Conservation (phyloP, 2,329 filamentous ascomycete genomes). For the Aspergillus awamori region DNA sequence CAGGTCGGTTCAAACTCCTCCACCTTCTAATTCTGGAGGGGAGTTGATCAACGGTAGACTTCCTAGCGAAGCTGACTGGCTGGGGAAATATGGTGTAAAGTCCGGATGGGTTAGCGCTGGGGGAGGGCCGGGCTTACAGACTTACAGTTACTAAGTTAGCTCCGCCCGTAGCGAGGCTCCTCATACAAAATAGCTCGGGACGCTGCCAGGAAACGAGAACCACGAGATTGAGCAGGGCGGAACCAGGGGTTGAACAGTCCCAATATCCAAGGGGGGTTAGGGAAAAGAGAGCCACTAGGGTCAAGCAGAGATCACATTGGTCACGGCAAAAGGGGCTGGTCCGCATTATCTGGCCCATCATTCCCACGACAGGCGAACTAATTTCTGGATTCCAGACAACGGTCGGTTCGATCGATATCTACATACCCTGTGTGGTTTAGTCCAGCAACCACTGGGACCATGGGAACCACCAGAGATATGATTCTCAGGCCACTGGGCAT, state of each 20-base stretch:
- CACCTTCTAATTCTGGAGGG: not conserved
- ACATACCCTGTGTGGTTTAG: not conserved
- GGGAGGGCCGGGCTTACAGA: not conserved
- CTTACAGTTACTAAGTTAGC: not conserved
- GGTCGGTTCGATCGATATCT: not conserved
- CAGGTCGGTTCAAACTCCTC: not conserved
- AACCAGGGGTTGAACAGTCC: slow-evolving; percentile 10
- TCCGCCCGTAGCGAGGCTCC: slow-evolving; percentile 8
- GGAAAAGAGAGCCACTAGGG: not conserved
- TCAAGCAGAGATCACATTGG: not conserved
- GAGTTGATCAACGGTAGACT: not conserved
- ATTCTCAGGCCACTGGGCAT: slow-evolving; percentile 2
- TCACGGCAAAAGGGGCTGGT: not conserved
- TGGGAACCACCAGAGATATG: not conserved
- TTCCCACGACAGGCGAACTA: not conserved
- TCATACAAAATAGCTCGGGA: not conserved
- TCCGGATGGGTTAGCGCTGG: slow-evolving; percentile 4
- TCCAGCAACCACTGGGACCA: not conserved
- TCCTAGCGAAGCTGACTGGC: slow-evolving; percentile 3
- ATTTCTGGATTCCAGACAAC: slow-evolving; percentile 4
- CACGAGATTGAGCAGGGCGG: slow-evolving; percentile 7
- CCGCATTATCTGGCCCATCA: not conserved
- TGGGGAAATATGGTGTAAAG: not conserved
- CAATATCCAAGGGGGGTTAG: not conserved
- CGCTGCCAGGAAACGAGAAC: slow-evolving; percentile 1